A percentile compares a stretch with the other conserved stretches of the same genome.
Conservation (phyloP, 306 rosid species). For the Fragaria nilgerrensis region DNA sequence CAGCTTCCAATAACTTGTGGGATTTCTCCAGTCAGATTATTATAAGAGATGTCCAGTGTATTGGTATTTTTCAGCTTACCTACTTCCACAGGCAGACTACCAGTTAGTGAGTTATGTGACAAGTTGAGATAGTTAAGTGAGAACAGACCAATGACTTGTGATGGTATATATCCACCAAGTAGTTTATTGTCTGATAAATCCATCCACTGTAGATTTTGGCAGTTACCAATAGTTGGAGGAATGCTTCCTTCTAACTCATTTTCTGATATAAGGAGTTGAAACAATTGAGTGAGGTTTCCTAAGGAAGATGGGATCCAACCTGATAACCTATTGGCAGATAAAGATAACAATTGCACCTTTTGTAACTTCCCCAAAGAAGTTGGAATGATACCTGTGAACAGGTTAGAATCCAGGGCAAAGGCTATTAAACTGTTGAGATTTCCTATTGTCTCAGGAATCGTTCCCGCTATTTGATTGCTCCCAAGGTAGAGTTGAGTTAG, state of each 20-base stretch:
- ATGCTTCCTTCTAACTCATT: conserved; percentile 37
- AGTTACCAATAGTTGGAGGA: conserved; percentile 27
- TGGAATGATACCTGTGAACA: conserved; percentile 30
- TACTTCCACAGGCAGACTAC: conserved; percentile 22
- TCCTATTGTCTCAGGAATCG: conserved; percentile 25
- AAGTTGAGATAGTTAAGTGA: conserved; percentile 16
- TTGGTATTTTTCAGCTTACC: conserved; percentile 12
- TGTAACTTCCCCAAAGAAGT: conserved; percentile 22
- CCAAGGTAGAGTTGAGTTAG: neutral
- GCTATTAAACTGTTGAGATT: conserved; percentile 10
- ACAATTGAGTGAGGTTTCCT: conserved; percentile 33
- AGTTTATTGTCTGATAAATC: conserved; percentile 17
- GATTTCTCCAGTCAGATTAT: conserved; percentile 26
- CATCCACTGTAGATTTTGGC: neutral
- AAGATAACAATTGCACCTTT: neutral
- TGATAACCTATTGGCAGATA: conserved; percentile 22
- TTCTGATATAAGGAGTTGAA: neutral
- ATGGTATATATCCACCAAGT: conserved; percentile 30
- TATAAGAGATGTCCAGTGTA: conserved; percentile 26
- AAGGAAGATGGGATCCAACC: conserved; percentile 24
- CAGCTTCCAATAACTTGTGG: conserved; percentile 32
- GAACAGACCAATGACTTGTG: conserved; percentile 6
- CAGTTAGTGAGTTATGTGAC: conserved; percentile 29
- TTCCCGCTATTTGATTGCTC: conserved; percentile 19
- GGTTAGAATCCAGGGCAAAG: neutral